These are phyloP conservation scores for Tuctoria greenei DNA, from an alignment of 176 grass and related monocot species.

Conservation along the genomic window DNA sequence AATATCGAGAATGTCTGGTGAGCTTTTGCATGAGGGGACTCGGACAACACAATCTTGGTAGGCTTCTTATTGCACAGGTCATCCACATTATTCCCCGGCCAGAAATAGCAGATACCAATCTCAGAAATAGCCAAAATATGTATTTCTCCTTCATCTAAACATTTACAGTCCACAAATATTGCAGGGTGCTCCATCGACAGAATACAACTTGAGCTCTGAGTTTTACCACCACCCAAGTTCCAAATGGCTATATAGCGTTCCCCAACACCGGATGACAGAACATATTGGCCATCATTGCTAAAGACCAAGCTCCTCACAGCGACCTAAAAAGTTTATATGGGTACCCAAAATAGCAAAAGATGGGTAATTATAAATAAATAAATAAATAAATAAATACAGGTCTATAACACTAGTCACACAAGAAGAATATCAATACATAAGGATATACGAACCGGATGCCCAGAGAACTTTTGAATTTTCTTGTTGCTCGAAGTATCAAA, in stretches of 20 bases:
- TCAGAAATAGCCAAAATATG: slow-evolving; percentile 84
- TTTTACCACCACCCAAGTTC: slow-evolving; percentile 64
- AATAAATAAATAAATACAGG: neutral
- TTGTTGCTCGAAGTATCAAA: slow-evolving; percentile 76
- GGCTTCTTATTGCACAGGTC: slow-evolving; percentile 68
- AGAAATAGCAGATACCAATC: slow-evolving; percentile 83
- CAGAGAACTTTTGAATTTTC: slow-evolving; percentile 89
- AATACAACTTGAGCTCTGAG: slow-evolving; percentile 55
- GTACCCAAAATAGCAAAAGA: slow-evolving; percentile 29
- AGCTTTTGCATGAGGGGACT: slow-evolving; percentile 42
- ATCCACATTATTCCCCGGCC: slow-evolving; percentile 63
- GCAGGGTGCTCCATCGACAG: slow-evolving; percentile 90
- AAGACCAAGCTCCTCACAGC: slow-evolving; percentile 81
- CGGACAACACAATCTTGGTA: slow-evolving; percentile 60
- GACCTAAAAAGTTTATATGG: slow-evolving; percentile 48
- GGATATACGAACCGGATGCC: slow-evolving; percentile 69
- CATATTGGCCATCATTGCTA: slow-evolving; percentile 66
- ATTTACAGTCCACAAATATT: slow-evolving; percentile 75
- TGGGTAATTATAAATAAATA: slow-evolving; percentile 11
- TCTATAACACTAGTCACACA: neutral
- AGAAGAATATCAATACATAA: slow-evolving; percentile 9
- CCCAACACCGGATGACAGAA: slow-evolving; percentile 86
- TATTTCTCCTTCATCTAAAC: slow-evolving; percentile 38
- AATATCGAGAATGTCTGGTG: slow-evolving; percentile 59
- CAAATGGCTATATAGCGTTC: slow-evolving; percentile 90